Base-by-base conservation (phyloP, 2,329 filamentous ascomycete species). In the Scopulariopsis brevicaulis region DNA sequence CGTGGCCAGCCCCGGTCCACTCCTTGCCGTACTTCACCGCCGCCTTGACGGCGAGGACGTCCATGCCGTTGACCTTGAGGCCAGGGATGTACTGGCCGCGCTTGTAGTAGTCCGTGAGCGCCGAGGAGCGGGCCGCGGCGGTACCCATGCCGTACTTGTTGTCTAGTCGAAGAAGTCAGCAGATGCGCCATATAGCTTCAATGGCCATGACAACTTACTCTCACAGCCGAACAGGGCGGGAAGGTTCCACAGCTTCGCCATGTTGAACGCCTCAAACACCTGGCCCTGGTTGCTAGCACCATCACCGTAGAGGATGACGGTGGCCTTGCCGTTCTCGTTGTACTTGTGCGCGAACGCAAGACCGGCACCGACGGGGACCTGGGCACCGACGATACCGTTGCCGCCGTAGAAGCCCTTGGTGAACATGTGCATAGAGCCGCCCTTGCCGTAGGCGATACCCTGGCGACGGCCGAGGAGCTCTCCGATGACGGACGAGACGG, bases 121-220 rank as follows among this genome's bases (percentile, higher is more conserved):
- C 94, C 61, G 94, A 93, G 61, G 94, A 92, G 69, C 94, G 91
- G 76, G 87, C 87, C 65, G 94, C 93, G 61, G 94, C 89, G 63
- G 94, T 99, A 77, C 94, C 94, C 94, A 99, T 99, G 74, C 94
- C 94, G 74, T 99, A 99, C 79, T 99, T 99, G 88, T 99, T 99
- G 85, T 99, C 92, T 96, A 46, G 46, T 4, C 24, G 12, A 32
- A 51, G 40, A 14, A 22, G 48, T 54, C 32, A 54, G 53, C 8
- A 10, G n/a, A 4, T 32, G 51, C 24, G 11, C 22, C 20, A 14
- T 11, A 50, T 50, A 22, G 11, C 18, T 24, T 8, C 6, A 20
- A 50, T 50, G 46, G n/a, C 4, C 11, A n/a, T 12, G 25, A 25
- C 51, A 32, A 84, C 90, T 73, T 79, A 96, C 92, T 99, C 82